Percentiles rank a stretch among this genome's conserved stretches.
Conservation (phyloP, 805 yeast species). For the Suhomyces xylopsoci region DNA sequence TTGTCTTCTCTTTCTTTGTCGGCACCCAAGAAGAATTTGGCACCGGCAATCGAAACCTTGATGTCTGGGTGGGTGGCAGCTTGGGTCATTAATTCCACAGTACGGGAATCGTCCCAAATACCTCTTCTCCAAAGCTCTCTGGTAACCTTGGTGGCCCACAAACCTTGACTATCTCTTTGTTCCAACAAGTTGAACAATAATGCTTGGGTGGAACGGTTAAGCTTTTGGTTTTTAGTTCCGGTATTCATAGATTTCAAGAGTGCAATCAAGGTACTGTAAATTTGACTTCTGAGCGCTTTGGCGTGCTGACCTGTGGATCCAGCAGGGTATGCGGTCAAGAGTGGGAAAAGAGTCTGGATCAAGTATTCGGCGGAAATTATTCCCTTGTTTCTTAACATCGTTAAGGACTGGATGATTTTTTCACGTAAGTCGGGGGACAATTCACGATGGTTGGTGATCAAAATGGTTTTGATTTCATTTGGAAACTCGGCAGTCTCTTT, state of each 20-base stretch:
- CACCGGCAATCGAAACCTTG: slow-evolving; percentile 88
- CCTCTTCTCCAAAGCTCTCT: slow-evolving; percentile 97
- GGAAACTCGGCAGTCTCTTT: slow-evolving; percentile 85
- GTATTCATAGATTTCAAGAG: slow-evolving; percentile 79
- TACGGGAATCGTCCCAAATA: slow-evolving; percentile 95
- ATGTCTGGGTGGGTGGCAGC: slow-evolving; percentile 86
- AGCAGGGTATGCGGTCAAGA: slow-evolving; percentile 61
- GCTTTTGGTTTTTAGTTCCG: slow-evolving; percentile 84
- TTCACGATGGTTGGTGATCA: slow-evolving; percentile 74
- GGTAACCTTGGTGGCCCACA: slow-evolving; percentile 95
- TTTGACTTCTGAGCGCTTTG: slow-evolving; percentile 76
- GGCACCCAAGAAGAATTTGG: slow-evolving; percentile 87
- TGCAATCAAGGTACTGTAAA: slow-evolving; percentile 75
- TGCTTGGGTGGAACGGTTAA: slow-evolving; percentile 90
- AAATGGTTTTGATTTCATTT: slow-evolving; percentile 65
- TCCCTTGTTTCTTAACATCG: slow-evolving; percentile 85
- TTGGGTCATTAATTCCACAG: slow-evolving; percentile 97
- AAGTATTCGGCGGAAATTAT: slow-evolving; percentile 75
- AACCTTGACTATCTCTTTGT: slow-evolving; percentile 70
- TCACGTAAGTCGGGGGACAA: slow-evolving; percentile 84
- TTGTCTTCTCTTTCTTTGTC: slow-evolving; percentile 90
- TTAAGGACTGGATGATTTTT: slow-evolving; percentile 83
- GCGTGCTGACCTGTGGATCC: slow-evolving; percentile 60
- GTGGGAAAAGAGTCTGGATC: slow-evolving; percentile 85
- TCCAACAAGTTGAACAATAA: slow-evolving; percentile 82